A percentile compares a stretch with the other conserved stretches of the same genome.
Conservation (phyloP, 176 grass and related monocot genomes). For the Oryza officinalis region DNA sequence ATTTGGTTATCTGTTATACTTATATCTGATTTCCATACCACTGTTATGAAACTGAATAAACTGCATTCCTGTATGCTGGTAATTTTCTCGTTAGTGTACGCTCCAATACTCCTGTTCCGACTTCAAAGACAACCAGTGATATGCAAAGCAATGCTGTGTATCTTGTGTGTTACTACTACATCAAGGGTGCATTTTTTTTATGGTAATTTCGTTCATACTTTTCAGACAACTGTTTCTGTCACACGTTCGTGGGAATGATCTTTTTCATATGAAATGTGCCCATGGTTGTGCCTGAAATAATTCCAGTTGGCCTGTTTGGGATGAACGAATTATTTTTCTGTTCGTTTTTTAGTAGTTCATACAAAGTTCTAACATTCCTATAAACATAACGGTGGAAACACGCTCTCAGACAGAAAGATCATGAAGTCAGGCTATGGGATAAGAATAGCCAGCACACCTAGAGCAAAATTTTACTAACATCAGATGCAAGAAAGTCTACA, state of each 20-base stretch:
- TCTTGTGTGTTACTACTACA: background rate
- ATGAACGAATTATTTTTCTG: background rate
- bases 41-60: constrained; percentile 45
- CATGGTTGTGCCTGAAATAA: background rate
- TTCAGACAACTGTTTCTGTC: background rate
- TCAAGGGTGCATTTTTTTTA: background rate
- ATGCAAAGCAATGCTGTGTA: background rate
- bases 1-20: background rate
- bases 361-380: background rate
- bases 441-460: background rate
- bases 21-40: constrained; percentile 28
- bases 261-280: background rate
- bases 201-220: background rate
- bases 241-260: background rate
- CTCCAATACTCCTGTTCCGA: background rate
- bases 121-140: background rate
- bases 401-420: too few relatives aligned
- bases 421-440: too few relatives aligned
- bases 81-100: constrained; percentile 27
- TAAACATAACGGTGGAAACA: background rate
- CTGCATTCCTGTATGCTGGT: constrained; percentile 5
- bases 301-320: too few relatives aligned
- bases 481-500: constrained; percentile 13
- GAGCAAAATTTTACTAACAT: background rate
- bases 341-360: background rate